Base-by-base conservation (phyloP, 345 rosid genomes). In the Eucalyptus regnans region DNA sequence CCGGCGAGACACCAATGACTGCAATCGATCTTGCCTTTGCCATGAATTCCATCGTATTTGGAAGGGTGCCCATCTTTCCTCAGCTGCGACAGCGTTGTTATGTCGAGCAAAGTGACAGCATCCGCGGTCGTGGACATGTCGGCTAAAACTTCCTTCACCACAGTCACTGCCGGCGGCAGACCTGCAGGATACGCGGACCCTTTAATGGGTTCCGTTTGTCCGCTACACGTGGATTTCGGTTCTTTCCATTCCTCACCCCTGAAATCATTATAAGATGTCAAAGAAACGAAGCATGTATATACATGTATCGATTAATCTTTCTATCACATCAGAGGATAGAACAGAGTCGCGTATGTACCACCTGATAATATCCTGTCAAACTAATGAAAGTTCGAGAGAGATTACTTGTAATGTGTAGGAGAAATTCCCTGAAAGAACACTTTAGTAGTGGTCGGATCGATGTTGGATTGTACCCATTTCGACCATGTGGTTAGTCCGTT, bases 381-480 rank as follows among this genome's bases (percentile, higher is more conserved):
- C 0, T 37, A 20, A 76, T 2, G 83, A 6, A 17, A 44, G 48
- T 41, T 20, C 18, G 46, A 90, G 83, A 10, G 29, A 76, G 83
- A 37, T 93, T 92, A 95, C 95, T 91, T 91, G 91, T 88, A 92
- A 90, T 94, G 97, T 37, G 91, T 88, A 12, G 97, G 94, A 89
- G 95, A 94, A 85, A 93, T 92, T 81, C 96, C 95, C 62, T 94
- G 96, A 58, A 93, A 93, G 92, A 94, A 93, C 29, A 95, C 95
- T 54, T 88, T 48, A 41, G 95, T 92, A 29, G 51, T 58, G 4
- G 91, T 23, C 29, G 94, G 91, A 90, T 95, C 90, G 86, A 94
- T 71, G 56, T 90, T 90, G 41, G 95, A 88, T 27, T 93, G 94
- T 2, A 94, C 95, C 97, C 95, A 95, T 37, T 86, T 87, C 25